Evolutionary conservation across 805 yeast genomes (phyloP).

Genomic region (Gaillardinia entomophila): DNA sequence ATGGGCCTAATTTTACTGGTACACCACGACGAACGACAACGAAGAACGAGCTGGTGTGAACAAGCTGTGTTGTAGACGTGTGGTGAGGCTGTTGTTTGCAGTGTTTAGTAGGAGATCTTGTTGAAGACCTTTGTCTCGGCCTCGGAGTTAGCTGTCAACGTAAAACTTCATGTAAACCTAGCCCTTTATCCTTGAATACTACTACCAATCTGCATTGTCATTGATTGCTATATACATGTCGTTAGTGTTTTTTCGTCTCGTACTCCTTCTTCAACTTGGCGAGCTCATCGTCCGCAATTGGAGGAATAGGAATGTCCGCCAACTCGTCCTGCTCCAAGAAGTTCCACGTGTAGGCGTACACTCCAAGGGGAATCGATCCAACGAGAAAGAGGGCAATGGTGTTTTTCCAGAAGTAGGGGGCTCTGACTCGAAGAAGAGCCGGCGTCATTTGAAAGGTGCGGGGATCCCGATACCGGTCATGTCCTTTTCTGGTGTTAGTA

Average conservation of each 20-base stretch:
- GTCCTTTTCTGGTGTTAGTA: constrained; percentile 32
- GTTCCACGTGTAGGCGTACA: constrained; percentile 60
- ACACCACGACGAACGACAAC: no score
- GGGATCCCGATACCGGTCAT: constrained; percentile 48
- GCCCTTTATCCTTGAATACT: no score
- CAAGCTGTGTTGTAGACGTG: no score
- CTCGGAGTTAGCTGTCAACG: no score
- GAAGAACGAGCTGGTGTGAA: no score
- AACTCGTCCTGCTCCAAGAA: constrained; percentile 75
- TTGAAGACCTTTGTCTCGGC: no score
- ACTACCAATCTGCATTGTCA: no score
- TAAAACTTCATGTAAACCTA: no score
- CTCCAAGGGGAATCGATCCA: constrained; percentile 61
- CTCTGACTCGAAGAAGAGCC: constrained; percentile 84
- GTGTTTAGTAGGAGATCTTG: no score
- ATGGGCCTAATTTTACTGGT: no score
- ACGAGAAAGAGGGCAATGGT: constrained; percentile 55
- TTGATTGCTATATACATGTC: no score
- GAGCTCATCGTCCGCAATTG: constrained; percentile 74
- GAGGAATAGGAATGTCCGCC: constrained; percentile 91
- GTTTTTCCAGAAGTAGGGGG: constrained; percentile 79
- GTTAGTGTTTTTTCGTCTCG: constrained; percentile 46
- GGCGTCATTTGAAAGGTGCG: constrained; percentile 85
- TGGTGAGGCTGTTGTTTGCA: no score
- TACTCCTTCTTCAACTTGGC: constrained; percentile 68